Evolutionary conservation across 208 protist species (phyloP).

Genomic region (Blastocrithidia nonstop): DNA sequence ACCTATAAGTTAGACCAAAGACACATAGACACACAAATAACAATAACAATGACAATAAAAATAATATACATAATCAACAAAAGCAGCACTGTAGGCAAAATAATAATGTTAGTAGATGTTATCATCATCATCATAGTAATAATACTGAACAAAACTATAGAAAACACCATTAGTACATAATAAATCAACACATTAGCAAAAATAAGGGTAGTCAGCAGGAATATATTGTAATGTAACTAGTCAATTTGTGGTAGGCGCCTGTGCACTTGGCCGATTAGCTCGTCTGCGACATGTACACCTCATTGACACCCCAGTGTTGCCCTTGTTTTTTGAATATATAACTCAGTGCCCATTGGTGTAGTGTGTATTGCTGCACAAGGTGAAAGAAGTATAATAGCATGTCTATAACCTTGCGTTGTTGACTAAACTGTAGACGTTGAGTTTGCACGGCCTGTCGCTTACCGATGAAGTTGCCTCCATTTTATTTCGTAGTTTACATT

Average conservation of each 20-base stretch:
- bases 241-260: conserved; percentile 52
- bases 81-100: neutral
- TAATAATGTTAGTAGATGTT: neutral
- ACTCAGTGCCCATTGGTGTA: conserved; percentile 25
- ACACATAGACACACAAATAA: conserved; percentile 8
- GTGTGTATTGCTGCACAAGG: conserved; percentile 50
- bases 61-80: conserved; percentile 3
- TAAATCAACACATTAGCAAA: neutral
- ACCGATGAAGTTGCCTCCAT: conserved; percentile 23
- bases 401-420: conserved; percentile 36
- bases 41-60: neutral
- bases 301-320: conserved; percentile 26
- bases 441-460: conserved; percentile 27
- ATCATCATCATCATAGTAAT: no score
- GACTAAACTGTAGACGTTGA: conserved; percentile 19
- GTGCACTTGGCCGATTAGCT: conserved; percentile 27
- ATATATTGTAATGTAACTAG: no score
- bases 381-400: conserved; percentile 28
- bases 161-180: neutral
- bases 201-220: no score
- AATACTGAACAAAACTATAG: neutral
- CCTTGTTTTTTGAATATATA: conserved; percentile 29
- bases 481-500: conserved; percentile 18
- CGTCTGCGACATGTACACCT: conserved; percentile 52
- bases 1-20: no score